Evolutionary conservation across 352 stramenopile species (phyloP), one percentile per base, ranked within the genome.

Genomic region (Pythium myriotylum): DNA sequence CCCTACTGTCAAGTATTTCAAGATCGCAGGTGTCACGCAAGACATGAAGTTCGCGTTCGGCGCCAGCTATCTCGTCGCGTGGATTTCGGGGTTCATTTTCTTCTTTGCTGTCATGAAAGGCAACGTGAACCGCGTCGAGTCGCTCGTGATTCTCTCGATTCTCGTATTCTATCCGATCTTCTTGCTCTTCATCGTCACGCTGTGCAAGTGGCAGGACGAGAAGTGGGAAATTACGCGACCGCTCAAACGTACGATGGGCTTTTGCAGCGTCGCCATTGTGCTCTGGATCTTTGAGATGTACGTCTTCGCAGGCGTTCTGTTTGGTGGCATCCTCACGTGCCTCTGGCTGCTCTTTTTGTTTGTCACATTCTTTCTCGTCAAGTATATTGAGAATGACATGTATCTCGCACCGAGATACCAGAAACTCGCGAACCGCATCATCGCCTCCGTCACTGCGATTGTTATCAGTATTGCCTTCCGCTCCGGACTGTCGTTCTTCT

Each of bases 221-320:
- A 66, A 79, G 24, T 96, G 81, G 79, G 58, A 62, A 22, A 70
- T 90, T 27, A 88, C 82, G 4, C 75, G 73, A 0, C 62, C 68
- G 16, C 67, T 89, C 16, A 74, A 68, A 2, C 73, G 79, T 4
- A 76, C 59, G 16, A 52, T 87, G n/a, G 41, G 32, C 0, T 59
- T 80, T 22, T 81, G 73, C 52, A 35, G 63, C 13, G 60, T 42
- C 2, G 59, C 68, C 8, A 75, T 88, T 53, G 54, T 66, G 32
- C n/a, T 94, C 3, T 91, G 82, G 74, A 80, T 94, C 43, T 77
- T 89, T 26, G 81, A 94, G 61, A 85, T 93, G 69, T 94, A 89
- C 51, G 56, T 93, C 20, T 96, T 79, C 27, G 77, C 66, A 0
- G 76, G 76, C 26, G 58, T 89, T 8, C 59, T 78, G 0, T 65